These are phyloP conservation scores for Stipa capillata DNA, from an alignment of 176 grass and related monocot species.

Conservation along the genomic window DNA sequence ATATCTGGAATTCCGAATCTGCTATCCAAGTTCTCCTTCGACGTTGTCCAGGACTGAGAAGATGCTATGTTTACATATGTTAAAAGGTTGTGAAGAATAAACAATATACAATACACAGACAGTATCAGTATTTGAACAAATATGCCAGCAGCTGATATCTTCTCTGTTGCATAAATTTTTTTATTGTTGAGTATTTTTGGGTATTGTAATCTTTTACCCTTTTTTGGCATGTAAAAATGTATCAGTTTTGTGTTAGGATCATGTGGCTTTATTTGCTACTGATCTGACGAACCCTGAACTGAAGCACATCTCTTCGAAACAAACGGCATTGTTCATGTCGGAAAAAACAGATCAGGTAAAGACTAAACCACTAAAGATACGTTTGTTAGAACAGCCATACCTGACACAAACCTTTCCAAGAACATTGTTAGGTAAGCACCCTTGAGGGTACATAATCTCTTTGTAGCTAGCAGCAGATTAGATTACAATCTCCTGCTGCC, in stretches of 20 bases:
- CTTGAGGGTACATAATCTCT: background rate
- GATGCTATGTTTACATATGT: background rate
- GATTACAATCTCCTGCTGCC: conserved; percentile 31
- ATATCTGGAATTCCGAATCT: conserved; percentile 49
- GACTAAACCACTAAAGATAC: background rate
- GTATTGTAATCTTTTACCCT: background rate
- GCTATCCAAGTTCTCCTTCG: conserved; percentile 57
- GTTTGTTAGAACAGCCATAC: background rate
- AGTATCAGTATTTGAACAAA: too few relatives aligned
- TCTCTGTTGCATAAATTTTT: background rate
- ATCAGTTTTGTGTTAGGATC: background rate
- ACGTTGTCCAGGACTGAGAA: conserved; percentile 23
- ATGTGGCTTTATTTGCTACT: background rate
- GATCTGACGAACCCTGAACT: background rate
- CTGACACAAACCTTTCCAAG: background rate
- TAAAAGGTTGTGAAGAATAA: background rate
- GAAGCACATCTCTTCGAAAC: background rate
- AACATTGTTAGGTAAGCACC: background rate
- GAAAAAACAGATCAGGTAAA: background rate
- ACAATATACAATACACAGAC: too few relatives aligned
- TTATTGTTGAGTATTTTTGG: background rate
- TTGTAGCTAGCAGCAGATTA: background rate
- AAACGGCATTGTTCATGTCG: background rate
- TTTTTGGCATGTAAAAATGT: background rate
- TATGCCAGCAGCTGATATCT: too few relatives aligned